Evolutionary conservation across 2,329 filamentous ascomycete species (phyloP).

Genomic region (Mycogone perniciosa): DNA sequence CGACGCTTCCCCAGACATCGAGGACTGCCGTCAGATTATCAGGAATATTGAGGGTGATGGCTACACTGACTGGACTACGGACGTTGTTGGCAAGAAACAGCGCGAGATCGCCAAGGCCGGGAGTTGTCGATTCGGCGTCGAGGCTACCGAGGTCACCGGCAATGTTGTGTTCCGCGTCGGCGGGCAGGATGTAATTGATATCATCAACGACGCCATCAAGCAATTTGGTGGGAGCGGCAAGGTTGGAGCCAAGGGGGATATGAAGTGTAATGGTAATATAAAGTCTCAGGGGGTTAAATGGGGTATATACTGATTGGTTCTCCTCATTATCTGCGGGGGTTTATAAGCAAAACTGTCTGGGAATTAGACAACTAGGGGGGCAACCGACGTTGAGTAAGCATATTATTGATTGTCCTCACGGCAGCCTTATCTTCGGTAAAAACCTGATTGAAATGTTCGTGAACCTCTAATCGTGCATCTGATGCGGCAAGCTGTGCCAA

Average conservation of each 20-base stretch:
- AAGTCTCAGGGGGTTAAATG: constrained; percentile 10
- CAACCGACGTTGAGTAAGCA: too few species aligned
- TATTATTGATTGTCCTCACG: too few species aligned
- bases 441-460: too few species aligned
- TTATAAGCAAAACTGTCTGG: too few species aligned
- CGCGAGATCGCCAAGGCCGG: constrained; percentile 23
- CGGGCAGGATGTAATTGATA: constrained; percentile 31
- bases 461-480: too few species aligned
- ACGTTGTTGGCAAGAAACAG: constrained; percentile 13
- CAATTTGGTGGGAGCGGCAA: constrained; percentile 24
- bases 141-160: constrained; percentile 20
- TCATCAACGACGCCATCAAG: constrained; percentile 26
- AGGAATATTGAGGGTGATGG: constrained; percentile 23
- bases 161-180: constrained; percentile 27
- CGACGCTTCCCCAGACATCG: constrained; percentile 26
- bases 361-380: too few species aligned
- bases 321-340: too few species aligned
- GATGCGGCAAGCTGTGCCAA: too few species aligned
- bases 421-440: too few species aligned
- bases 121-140: constrained; percentile 28
- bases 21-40: constrained; percentile 30
- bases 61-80: constrained; percentile 3
- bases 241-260: constrained; percentile 29
- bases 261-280: constrained; percentile 24
- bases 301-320: constrained; percentile 3